Evolutionary conservation across 805 yeast species (phyloP).

Genomic region (Phaffomyces opuntiae): DNA sequence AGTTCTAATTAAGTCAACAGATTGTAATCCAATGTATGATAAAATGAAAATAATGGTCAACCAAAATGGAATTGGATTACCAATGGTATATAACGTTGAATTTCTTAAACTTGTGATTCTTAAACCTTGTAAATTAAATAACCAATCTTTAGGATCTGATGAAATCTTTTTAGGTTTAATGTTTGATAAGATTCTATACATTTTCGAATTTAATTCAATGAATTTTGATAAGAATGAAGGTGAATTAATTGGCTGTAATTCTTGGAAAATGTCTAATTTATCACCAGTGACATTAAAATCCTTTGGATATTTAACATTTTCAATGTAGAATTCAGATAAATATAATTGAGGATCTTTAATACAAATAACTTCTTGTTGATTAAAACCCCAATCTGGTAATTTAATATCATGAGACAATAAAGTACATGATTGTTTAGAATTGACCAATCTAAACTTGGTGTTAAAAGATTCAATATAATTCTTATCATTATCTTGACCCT

Average conservation of each 20-base stretch:
- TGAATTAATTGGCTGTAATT: slow-evolving; percentile 19
- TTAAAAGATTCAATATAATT: slow-evolving; percentile 35
- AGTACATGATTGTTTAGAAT: slow-evolving; percentile 60
- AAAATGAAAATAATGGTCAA: slow-evolving; percentile 31
- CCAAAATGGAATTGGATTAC: slow-evolving; percentile 57
- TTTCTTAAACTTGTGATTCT: slow-evolving; percentile 43
- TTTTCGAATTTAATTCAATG: slow-evolving; percentile 15
- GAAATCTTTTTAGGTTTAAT: slow-evolving; percentile 5
- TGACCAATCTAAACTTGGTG: slow-evolving; percentile 63
- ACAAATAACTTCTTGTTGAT: slow-evolving; percentile 86
- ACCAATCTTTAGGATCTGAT: slow-evolving; percentile 53
- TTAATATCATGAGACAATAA: slow-evolving; percentile 65
- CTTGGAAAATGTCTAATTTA: slow-evolving; percentile 12
- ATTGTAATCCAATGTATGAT: slow-evolving; percentile 13
- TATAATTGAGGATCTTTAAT: slow-evolving; percentile 62
- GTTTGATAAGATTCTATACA: slow-evolving; percentile 12
- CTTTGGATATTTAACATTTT: slow-evolving; percentile 37
- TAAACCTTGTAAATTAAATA: slow-evolving; percentile 50
- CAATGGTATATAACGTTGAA: slow-evolving; percentile 48
- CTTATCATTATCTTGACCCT: slow-evolving; percentile 32
- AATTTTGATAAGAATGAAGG: slow-evolving; percentile 15
- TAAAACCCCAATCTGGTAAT: slow-evolving; percentile 80
- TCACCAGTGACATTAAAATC: slow-evolving; percentile 20
- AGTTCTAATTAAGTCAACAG: slow-evolving; percentile 23
- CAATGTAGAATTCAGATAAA: slow-evolving; percentile 71